These are phyloP conservation scores for Cyberlindnera saturnus DNA, from an alignment of 805 yeast genomes.

Conservation along the genomic window DNA sequence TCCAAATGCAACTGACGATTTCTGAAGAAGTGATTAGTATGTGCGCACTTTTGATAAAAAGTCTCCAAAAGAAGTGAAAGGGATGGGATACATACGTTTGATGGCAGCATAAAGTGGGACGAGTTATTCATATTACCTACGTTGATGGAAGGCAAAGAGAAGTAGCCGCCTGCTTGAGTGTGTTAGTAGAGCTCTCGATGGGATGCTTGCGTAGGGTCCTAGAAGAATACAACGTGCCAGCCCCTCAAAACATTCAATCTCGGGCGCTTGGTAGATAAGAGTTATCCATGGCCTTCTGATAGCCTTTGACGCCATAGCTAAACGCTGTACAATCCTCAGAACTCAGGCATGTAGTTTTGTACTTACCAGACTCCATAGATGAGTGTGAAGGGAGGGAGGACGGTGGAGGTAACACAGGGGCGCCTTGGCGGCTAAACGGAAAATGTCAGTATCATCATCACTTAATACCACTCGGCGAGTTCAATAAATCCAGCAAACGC, in stretches of 20 bases:
- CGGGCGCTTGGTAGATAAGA: no score
- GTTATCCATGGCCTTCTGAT: no score
- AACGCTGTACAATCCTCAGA: no score
- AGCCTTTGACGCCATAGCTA: no score
- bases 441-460: background rate
- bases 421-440: conserved; percentile 42
- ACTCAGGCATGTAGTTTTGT: background rate
- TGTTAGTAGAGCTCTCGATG: conserved; percentile 12
- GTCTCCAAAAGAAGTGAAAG: no score
- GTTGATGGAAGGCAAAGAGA: conserved; percentile 20
- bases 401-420: conserved; percentile 59
- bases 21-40: conserved; percentile 7
- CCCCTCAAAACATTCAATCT: no score
- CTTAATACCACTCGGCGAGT: no score
- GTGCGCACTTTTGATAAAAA: no score
- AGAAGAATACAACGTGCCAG: no score
- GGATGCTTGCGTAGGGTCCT: background rate
- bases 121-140: conserved; percentile 11
- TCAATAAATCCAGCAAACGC: no score
- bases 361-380: conserved; percentile 23
- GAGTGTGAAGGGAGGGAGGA: conserved; percentile 26
- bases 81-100: conserved; percentile 3
- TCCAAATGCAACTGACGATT: conserved; percentile 4
- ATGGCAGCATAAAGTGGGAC: conserved; percentile 15
- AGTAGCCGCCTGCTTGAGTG: conserved; percentile 12